Percentiles rank a stretch among this genome's conserved stretches.
Evolutionary conservation across 805 yeast species (phyloP).

Genomic region (Blastobotrys peoriensis): DNA sequence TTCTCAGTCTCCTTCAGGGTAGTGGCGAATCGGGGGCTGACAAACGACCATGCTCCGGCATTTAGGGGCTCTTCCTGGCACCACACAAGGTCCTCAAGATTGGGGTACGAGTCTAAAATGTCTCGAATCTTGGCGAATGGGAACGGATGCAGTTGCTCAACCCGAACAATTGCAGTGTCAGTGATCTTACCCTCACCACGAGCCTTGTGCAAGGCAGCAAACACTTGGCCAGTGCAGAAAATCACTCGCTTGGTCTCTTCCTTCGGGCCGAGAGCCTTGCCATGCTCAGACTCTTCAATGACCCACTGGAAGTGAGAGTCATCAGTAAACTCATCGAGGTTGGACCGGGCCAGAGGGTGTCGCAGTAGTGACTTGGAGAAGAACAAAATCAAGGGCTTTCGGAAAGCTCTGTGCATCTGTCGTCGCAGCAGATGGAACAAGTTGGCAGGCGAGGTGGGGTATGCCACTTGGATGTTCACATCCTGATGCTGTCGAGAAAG

Average conservation of each 20-base stretch:
- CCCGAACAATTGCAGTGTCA: slow-evolving; percentile 78
- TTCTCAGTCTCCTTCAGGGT: slow-evolving; percentile 67
- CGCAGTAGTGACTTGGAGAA: slow-evolving; percentile 93
- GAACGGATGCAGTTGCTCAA: slow-evolving; percentile 98
- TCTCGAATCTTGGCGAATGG: slow-evolving; percentile 93
- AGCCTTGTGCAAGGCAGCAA: slow-evolving; percentile 82
- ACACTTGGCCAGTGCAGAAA: slow-evolving; percentile 88
- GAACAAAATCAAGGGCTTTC: slow-evolving; percentile 72
- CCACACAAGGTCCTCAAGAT: slow-evolving; percentile 84
- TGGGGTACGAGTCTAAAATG: slow-evolving; percentile 70
- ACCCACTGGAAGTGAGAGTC: slow-evolving; percentile 94
- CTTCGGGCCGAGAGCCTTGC: slow-evolving; percentile 66
- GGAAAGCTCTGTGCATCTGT: slow-evolving; percentile 98
- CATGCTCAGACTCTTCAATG: slow-evolving; percentile 85
- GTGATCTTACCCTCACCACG: slow-evolving; percentile 72
- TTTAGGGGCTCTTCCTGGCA: slow-evolving; percentile 99
- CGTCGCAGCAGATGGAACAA: slow-evolving; percentile 95
- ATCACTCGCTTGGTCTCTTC: slow-evolving; percentile 85
- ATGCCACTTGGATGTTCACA: slow-evolving; percentile 94
- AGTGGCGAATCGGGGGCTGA: slow-evolving; percentile 76
- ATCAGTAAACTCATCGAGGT: slow-evolving; percentile 76
- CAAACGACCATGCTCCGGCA: slow-evolving; percentile 85
- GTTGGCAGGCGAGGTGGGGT: slow-evolving; percentile 97
- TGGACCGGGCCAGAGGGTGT: slow-evolving; percentile 95
- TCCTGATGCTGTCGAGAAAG: slow-evolving; percentile 98